Evolutionary conservation across 116 monocot genomes (phyloP).

Genomic region (Iris pallida): DNA sequence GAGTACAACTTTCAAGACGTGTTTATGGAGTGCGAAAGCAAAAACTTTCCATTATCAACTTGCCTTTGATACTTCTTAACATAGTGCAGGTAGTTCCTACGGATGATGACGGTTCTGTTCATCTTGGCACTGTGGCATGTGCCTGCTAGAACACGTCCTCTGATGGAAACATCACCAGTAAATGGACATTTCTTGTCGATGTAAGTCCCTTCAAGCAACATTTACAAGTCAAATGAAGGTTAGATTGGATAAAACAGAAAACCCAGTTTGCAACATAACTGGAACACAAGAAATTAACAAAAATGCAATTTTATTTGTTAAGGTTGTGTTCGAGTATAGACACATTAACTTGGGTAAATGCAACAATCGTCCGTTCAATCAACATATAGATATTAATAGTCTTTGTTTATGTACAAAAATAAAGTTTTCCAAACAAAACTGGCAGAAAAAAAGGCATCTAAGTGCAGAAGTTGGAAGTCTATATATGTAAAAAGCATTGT

Average conservation of each 20-base stretch:
- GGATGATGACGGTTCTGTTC: conserved; percentile 25
- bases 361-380: too few relatives aligned
- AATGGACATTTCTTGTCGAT: conserved; percentile 30
- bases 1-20: neutral
- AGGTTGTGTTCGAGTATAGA: too few relatives aligned
- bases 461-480: too few relatives aligned
- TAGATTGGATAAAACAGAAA: neutral
- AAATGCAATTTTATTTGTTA: too few relatives aligned
- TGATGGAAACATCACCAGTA: conserved; percentile 22
- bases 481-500: too few relatives aligned
- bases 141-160: conserved; percentile 22
- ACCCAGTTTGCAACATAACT: too few relatives aligned
- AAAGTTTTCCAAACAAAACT: too few relatives aligned
- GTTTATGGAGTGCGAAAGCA: neutral
- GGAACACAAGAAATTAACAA: too few relatives aligned
- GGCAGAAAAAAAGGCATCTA: too few relatives aligned
- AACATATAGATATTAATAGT: too few relatives aligned
- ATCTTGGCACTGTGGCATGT: conserved; percentile 29
- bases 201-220: conserved; percentile 18
- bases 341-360: too few relatives aligned
- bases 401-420: too few relatives aligned
- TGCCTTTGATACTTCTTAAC: conserved; percentile 29
- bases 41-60: neutral
- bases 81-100: conserved; percentile 23
- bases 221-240: neutral